These are phyloP conservation scores for Conringia planisiliqua DNA, from an alignment of 345 rosid species.

Conservation along the genomic window DNA sequence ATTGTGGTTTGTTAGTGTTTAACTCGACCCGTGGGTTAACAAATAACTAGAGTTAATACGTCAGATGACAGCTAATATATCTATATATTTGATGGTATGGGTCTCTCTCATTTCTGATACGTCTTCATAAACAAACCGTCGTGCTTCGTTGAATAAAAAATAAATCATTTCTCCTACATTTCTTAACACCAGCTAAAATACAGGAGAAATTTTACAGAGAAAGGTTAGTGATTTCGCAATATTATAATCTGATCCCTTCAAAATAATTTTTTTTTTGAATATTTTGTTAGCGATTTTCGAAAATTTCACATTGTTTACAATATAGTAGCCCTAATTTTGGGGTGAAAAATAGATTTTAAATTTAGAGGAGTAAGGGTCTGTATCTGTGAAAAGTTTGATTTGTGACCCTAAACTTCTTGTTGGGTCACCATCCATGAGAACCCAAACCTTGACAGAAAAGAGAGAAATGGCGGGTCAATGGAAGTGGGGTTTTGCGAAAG, in stretches of 20 bases:
- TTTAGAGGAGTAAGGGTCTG: constrained; percentile 18
- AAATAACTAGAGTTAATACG: neutral
- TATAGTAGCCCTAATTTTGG: constrained; percentile 20
- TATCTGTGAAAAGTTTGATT: neutral
- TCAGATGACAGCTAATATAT: constrained; percentile 30
- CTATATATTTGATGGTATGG: neutral
- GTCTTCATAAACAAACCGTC: neutral
- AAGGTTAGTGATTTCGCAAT: constrained; percentile 22
- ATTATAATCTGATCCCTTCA: neutral
- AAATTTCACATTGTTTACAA: neutral
- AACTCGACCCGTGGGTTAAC: constrained; percentile 2
- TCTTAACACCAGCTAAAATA: constrained; percentile 15
- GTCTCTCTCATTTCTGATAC: constrained; percentile 15
- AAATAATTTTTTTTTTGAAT: neutral
- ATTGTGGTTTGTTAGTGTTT: neutral
- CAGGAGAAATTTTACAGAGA: neutral
- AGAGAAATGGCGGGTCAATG: constrained; percentile 31
- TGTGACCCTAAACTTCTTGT: constrained; percentile 18
- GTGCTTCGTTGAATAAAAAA: constrained; percentile 8
- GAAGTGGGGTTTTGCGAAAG: constrained; percentile 6
- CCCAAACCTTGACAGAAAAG: constrained; percentile 17
- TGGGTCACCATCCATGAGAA: constrained; percentile 23
- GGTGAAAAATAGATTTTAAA: neutral
- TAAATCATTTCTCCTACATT: constrained; percentile 8
- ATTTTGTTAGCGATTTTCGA: neutral